Conservation (phyloP, 352 stramenopile genomes). For the Elongisporangium undulatum region DNA sequence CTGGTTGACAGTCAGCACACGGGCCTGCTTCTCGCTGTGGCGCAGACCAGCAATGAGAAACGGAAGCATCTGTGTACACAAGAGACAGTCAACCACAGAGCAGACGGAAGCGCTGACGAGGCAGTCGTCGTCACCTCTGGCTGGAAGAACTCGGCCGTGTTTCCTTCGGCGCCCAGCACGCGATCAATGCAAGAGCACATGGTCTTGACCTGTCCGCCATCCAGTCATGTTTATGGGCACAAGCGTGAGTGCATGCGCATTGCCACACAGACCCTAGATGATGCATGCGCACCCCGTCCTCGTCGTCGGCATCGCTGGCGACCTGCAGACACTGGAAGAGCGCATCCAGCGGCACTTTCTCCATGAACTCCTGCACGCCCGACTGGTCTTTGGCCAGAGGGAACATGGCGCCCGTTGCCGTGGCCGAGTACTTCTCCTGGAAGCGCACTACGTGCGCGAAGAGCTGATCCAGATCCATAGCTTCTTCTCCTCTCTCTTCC, state of each 20-base stretch:
- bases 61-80: slow-evolving; percentile 47
- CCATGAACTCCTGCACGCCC: slow-evolving; percentile 61
- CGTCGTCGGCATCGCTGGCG: slow-evolving; percentile 56
- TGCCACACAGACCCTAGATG: neutral
- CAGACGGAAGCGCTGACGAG: neutral
- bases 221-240: neutral
- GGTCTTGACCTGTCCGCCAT: slow-evolving; percentile 47
- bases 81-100: neutral
- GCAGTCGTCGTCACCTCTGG: slow-evolving; percentile 29
- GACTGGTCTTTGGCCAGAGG: slow-evolving; percentile 33
- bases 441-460: slow-evolving; percentile 63
- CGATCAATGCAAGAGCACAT: slow-evolving; percentile 74
- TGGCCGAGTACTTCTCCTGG: slow-evolving; percentile 46
- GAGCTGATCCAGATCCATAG: slow-evolving; percentile 36
- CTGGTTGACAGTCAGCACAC: slow-evolving; percentile 65
- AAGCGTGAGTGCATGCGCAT: neutral
- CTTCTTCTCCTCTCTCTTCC: neutral
- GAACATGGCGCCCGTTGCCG: slow-evolving; percentile 41
- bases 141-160: slow-evolving; percentile 63
- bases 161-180: slow-evolving; percentile 48
- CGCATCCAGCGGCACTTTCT: slow-evolving; percentile 52
- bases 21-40: slow-evolving; percentile 56
- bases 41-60: slow-evolving; percentile 67
- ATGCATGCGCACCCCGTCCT: slow-evolving; percentile 39
- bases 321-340: slow-evolving; percentile 77